Evolutionary conservation across 495 filamentous ascomycete genomes (phyloP).

Genomic region (Aspergillus conjunctus): DNA sequence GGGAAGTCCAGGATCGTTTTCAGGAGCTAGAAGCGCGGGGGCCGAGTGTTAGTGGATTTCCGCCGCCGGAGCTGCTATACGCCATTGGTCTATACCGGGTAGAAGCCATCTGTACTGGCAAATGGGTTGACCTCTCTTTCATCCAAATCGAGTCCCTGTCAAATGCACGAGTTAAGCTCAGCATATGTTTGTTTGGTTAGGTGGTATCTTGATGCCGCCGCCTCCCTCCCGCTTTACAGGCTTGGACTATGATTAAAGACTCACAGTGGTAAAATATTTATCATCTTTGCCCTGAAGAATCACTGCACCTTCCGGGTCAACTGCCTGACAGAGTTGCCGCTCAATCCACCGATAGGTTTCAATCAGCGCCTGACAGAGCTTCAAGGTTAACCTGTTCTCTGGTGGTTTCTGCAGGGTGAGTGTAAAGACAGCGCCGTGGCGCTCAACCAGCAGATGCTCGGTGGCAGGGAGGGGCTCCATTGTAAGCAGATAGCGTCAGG

Average conservation of each 20-base stretch:
- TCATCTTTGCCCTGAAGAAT: conserved; percentile 47
- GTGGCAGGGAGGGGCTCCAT: no score
- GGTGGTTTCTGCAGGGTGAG: conserved; percentile 53
- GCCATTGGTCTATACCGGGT: no score
- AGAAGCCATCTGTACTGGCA: conserved; percentile 53
- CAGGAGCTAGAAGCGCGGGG: conserved; percentile 30
- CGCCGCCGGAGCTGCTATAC: no score
- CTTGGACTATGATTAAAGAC: no score
- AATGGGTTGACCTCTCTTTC: conserved; percentile 48
- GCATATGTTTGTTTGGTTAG: neutral
- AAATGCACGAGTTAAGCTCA: neutral
- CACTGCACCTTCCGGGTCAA: conserved; percentile 45
- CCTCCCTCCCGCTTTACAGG: no score
- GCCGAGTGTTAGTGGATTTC: neutral
- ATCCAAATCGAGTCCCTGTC: conserved; percentile 51
- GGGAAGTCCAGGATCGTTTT: conserved; percentile 53
- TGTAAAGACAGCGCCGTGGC: conserved; percentile 44
- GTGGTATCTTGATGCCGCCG: conserved; percentile 5
- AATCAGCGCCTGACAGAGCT: conserved; percentile 50
- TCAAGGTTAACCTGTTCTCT: conserved; percentile 49
- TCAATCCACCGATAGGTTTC: conserved; percentile 33
- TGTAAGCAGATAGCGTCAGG: no score
- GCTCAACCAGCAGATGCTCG: conserved; percentile 23
- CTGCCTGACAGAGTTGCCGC: conserved; percentile 31
- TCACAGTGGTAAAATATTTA: conserved; percentile 54